Evolutionary conservation across 2,329 filamentous ascomycete species (phyloP).

Genomic region (Atkinsonella hypoxylon): DNA sequence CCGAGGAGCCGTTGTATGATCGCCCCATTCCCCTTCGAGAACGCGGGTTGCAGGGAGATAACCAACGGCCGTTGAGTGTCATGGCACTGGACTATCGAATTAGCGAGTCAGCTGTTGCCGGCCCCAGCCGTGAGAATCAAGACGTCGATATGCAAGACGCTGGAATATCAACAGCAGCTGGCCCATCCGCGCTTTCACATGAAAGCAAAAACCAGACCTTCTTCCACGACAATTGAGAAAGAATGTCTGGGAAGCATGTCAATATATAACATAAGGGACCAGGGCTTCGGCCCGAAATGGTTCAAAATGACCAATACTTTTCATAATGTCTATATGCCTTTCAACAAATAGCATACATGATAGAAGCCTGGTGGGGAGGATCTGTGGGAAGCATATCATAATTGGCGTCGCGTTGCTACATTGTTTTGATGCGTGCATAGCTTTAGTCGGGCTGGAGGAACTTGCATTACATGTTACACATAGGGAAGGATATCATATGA

Average conservation of each 20-base stretch:
- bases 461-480: constrained; percentile 17
- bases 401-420: constrained; percentile 26
- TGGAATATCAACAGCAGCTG: constrained; percentile 43
- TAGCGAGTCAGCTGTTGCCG: constrained; percentile 16
- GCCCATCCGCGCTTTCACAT: constrained; percentile 24
- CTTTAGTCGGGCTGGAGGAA: constrained; percentile 8
- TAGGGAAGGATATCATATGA: constrained; percentile 1
- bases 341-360: constrained; percentile 11
- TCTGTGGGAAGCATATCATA: constrained; percentile 21
- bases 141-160: constrained; percentile 47
- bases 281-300: background rate
- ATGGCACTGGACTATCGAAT: constrained; percentile 33
- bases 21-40: constrained; percentile 38
- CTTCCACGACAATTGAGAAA: constrained; percentile 33
- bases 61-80: constrained; percentile 38
- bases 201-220: constrained; percentile 34
- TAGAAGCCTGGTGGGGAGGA: constrained; percentile 15
- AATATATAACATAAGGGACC: background rate
- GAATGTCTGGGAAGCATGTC: background rate
- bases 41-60: constrained; percentile 31
- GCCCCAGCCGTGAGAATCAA: constrained; percentile 24
- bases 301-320: background rate
- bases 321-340: constrained; percentile 4
- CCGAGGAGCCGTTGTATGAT: constrained; percentile 53
- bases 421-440: constrained; percentile 11